Evolutionary conservation across 371 early-diverging fungal species (phyloP).

Genomic region (Gilbertella persicaria): DNA sequence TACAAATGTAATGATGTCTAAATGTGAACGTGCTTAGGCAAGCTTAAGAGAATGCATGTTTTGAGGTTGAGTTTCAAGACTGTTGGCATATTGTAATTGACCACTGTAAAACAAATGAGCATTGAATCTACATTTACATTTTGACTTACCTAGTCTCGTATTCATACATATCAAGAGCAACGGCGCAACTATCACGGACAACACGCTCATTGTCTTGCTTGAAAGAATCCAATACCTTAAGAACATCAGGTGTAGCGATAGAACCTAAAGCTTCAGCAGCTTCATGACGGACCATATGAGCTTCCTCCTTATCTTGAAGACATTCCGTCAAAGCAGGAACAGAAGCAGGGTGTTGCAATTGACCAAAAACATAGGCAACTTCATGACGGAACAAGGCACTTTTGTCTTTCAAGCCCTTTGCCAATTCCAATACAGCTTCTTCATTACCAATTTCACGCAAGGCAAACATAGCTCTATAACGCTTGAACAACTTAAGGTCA

Average conservation of each 20-base stretch:
- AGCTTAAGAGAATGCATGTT: constrained; percentile 48
- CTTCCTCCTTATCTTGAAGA: constrained; percentile 76
- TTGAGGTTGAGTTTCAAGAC: constrained; percentile 25
- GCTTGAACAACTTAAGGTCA: constrained; percentile 79
- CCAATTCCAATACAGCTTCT: constrained; percentile 88
- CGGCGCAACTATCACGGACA: constrained; percentile 95
- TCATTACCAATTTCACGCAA: constrained; percentile 89
- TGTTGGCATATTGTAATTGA: constrained; percentile 26
- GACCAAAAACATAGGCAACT: constrained; percentile 98
- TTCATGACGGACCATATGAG: constrained; percentile 99
- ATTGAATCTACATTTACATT: background rate
- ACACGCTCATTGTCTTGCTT: constrained; percentile 82
- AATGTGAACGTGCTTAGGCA: constrained; percentile 7
- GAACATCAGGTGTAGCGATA: constrained; percentile 92
- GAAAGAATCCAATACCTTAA: constrained; percentile 74
- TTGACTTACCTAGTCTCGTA: constrained; percentile 68
- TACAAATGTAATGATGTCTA: background rate
- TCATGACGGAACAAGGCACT: constrained; percentile 98
- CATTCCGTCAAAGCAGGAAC: constrained; percentile 86
- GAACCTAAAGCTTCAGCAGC: constrained; percentile 99
- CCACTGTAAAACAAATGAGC: constrained; percentile 9
- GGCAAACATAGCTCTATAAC: constrained; percentile 99
- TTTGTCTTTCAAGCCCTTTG: constrained; percentile 83
- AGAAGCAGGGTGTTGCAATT: constrained; percentile 92
- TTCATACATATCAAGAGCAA: constrained; percentile 98